A percentile compares a stretch with the other conserved stretches of the same genome.
Evolutionary conservation across 768 basidiomycete species (phyloP).

Genomic region (Phaeolepiota aurea): DNA sequence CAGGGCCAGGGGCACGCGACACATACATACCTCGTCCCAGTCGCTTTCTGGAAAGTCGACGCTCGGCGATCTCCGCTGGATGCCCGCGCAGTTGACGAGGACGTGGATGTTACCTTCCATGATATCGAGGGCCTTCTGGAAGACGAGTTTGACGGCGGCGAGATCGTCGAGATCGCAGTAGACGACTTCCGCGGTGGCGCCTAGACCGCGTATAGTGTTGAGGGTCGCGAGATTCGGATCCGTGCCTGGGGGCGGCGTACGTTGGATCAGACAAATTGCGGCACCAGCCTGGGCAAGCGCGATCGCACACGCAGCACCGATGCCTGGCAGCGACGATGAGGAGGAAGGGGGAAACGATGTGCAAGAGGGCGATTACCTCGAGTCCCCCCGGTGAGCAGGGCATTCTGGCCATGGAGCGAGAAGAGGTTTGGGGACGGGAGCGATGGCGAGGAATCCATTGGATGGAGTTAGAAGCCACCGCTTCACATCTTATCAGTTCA

Average conservation of each 20-base stretch:
- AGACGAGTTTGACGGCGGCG: conserved; percentile 29
- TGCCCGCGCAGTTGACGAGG: conserved; percentile 67
- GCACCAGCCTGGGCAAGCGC: conserved; percentile 44
- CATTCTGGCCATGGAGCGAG: conserved; percentile 56
- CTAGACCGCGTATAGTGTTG: conserved; percentile 22
- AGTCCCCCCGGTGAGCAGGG: conserved; percentile 75
- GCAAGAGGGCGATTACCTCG: conserved; percentile 37
- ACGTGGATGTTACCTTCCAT: conserved; percentile 41
- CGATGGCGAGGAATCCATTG: conserved; percentile 47
- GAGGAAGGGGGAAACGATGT: conserved; percentile 2
- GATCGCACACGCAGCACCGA: conserved; percentile 42
- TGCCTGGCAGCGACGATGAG: conserved; percentile 22
- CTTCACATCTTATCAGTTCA: neutral
- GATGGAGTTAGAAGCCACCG: conserved; percentile 1
- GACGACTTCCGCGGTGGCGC: conserved; percentile 22
- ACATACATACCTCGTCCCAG: conserved; percentile 54
- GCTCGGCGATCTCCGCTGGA: conserved; percentile 49
- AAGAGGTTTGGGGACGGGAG: conserved; percentile 51
- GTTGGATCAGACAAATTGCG: conserved; percentile 35
- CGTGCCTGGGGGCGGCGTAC: conserved; percentile 15
- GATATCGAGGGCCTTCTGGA: conserved; percentile 29
- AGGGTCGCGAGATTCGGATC: conserved; percentile 19
- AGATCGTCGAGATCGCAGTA: conserved; percentile 34
- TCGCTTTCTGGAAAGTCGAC: conserved; percentile 56
- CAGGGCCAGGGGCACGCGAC: too few relatives aligned